Percentiles rank a stretch among this genome's conserved stretches.
phyloP scores from a whole-genome alignment of 2,329 filamentous ascomycete genomes.

The Orbilia javanica region DNA sequence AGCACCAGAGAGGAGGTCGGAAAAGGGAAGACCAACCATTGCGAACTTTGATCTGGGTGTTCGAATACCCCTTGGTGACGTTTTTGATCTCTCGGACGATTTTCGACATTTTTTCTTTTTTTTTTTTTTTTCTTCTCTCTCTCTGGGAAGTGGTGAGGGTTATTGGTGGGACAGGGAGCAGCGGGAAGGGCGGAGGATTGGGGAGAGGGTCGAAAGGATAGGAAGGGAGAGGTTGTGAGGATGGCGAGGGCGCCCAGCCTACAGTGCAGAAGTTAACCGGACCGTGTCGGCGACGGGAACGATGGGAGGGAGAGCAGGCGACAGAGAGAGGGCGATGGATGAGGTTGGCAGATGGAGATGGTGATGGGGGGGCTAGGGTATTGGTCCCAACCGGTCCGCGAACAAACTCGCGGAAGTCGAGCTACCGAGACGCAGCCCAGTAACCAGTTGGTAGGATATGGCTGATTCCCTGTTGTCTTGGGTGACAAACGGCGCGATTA shows the following conservation, averaged over 20 bases:
- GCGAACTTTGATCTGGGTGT: constrained; percentile 96
- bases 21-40: constrained; percentile 76
- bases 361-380: constrained; percentile 11
- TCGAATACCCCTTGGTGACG: constrained; percentile 98
- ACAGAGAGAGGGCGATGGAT: neutral
- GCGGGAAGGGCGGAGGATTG: constrained; percentile 43
- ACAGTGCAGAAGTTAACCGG: no score
- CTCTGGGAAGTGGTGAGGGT: no score
- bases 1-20: neutral
- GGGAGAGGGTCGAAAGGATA: neutral
- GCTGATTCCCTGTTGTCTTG: neutral
- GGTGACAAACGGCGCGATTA: constrained; percentile 21
- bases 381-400: constrained; percentile 22
- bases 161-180: constrained; percentile 4
- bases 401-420: constrained; percentile 38
- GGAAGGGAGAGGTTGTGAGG: neutral
- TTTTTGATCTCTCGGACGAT: constrained; percentile 98
- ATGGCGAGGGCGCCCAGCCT: neutral
- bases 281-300: neutral
- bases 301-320: neutral
- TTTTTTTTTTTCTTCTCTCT: no score
- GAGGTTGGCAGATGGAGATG: neutral
- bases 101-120: constrained; percentile 91
- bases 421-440: constrained; percentile 34
- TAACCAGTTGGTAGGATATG: neutral